Base-by-base conservation (phyloP, 805 yeast species). In the Debaryomyces prosopidis region DNA sequence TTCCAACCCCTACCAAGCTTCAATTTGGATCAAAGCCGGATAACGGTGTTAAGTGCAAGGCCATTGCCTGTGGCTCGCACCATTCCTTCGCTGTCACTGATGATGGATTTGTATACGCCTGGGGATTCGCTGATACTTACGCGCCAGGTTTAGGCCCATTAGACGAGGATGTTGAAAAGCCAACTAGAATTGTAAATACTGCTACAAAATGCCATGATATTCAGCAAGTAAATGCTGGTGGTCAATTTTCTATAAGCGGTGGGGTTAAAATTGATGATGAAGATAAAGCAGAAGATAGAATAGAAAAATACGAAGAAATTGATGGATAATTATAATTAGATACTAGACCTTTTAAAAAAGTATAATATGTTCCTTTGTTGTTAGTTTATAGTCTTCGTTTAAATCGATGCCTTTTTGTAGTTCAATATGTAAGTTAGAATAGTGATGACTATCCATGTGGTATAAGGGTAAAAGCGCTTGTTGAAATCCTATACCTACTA, bases 61-160 rank as follows among this genome's bases (percentile, higher is more conserved):
- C 66, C 0, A 73, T 92, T 36, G 85, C 95, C 5, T 81, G 85
- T 31, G 99, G 99, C 1, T 85, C 96, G 1, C 98, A 94, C 58
- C 99, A 94, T 63, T 86, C 95, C 2, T 69, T 94, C 44, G 97
- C 96, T 1, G 77, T 91, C 4, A 81, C 95, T 3, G 79, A 75
- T 17, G 89, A 88, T 55, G 99, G 99, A 11, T 71, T 87, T 42
- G 87, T 83, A 1, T 94, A 82, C 70, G 81, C 97, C 1, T 94
- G 99, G 99, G 99, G 99, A 1, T 94, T 91, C 62, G 97, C 95
- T 37, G 98, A 92, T 54, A 91, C 97, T 1, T 94, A 89, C 66
- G 99, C 96, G 15, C 84, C 92, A 27, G 99, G 99, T 10, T 82
- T 90, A 48, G 99, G 99, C 6, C 91, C 90, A 15, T 84, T 87